A percentile compares a stretch with the other conserved stretches of the same genome.
Conservation (phyloP, 192 early-diverging fungal genomes). For the Phlyctochytrium arcticum region DNA sequence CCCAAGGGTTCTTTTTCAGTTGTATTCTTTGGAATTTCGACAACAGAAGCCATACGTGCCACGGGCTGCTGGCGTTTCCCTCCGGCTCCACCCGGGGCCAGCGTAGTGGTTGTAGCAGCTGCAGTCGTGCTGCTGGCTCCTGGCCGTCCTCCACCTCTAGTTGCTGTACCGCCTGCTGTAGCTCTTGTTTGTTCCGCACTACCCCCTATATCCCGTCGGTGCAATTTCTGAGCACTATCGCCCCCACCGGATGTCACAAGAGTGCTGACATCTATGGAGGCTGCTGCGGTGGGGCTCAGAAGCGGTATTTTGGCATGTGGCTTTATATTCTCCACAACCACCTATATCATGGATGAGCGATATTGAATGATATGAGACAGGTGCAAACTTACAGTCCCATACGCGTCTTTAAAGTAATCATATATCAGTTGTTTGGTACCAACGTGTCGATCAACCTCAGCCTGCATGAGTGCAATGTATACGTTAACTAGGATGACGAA, state of each 20-base stretch:
- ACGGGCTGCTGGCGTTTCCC: not conserved
- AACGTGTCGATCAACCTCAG: conserved; percentile 49
- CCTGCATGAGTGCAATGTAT: conserved; percentile 55
- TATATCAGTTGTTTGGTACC: conserved; percentile 41
- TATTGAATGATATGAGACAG: too few relatives aligned
- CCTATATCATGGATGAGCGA: too few relatives aligned
- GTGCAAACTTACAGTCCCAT: conserved; percentile 36
- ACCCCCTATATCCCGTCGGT: conserved; percentile 3
- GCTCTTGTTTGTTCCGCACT: conserved; percentile 5
- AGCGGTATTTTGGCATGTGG: conserved; percentile 34
- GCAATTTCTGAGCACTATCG: conserved; percentile 16
- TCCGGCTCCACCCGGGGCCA: conserved; percentile 5
- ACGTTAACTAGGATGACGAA: conserved; percentile 48
- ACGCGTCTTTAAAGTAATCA: conserved; percentile 53
- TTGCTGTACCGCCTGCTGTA: not conserved
- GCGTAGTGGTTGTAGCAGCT: not conserved
- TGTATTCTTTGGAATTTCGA: conserved; percentile 11
- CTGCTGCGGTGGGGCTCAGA: conserved; percentile 9
- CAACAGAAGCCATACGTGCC: conserved; percentile 16
- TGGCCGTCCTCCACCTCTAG: conserved; percentile 3
- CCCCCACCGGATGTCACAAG: conserved; percentile 6
- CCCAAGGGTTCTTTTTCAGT: conserved; percentile 19
- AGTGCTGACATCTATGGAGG: conserved; percentile 31
- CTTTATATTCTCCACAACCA: conserved; percentile 21
- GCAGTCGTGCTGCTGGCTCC: conserved; percentile 5